Evolutionary conservation across 371 early-diverging fungal species (phyloP).

Genomic region (Smittium mucronatum): DNA sequence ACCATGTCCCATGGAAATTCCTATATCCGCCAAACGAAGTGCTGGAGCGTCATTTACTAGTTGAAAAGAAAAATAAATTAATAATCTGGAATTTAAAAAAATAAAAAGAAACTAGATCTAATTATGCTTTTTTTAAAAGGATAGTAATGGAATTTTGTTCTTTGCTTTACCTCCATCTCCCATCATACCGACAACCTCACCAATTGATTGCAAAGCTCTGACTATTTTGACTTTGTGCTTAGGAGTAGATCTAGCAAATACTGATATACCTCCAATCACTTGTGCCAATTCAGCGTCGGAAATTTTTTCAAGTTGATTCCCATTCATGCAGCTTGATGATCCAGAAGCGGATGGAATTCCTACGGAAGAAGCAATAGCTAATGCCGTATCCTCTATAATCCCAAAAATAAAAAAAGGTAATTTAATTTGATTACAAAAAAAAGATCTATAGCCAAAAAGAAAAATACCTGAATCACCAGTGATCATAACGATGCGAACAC

Average conservation of each 20-base stretch:
- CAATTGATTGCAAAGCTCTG: slow-evolving; percentile 67
- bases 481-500: slow-evolving; percentile 94
- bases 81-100: too few species aligned
- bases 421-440: too few species aligned
- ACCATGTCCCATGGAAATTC: slow-evolving; percentile 88
- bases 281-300: slow-evolving; percentile 51
- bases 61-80: too few species aligned
- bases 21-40: slow-evolving; percentile 93
- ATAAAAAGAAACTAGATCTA: too few species aligned
- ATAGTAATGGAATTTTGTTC: too few species aligned
- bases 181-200: slow-evolving; percentile 93
- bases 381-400: slow-evolving; percentile 80
- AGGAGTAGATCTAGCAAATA: slow-evolving; percentile 93
- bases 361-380: slow-evolving; percentile 83
- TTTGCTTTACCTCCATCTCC: slow-evolving; percentile 98
- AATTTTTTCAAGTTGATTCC: slow-evolving; percentile 82
- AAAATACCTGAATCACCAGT: slow-evolving; percentile 69
- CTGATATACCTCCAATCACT: slow-evolving; percentile 58
- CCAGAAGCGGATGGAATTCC: slow-evolving; percentile 70
- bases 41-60: slow-evolving; percentile 94
- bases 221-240: slow-evolving; percentile 89
- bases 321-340: slow-evolving; percentile 64
- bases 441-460: background rate
- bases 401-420: background rate
- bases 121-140: too few species aligned